These are phyloP conservation scores for Colletotrichum sp. DNA, from an alignment of 2,329 filamentous ascomycete species.

Conservation along the genomic window DNA sequence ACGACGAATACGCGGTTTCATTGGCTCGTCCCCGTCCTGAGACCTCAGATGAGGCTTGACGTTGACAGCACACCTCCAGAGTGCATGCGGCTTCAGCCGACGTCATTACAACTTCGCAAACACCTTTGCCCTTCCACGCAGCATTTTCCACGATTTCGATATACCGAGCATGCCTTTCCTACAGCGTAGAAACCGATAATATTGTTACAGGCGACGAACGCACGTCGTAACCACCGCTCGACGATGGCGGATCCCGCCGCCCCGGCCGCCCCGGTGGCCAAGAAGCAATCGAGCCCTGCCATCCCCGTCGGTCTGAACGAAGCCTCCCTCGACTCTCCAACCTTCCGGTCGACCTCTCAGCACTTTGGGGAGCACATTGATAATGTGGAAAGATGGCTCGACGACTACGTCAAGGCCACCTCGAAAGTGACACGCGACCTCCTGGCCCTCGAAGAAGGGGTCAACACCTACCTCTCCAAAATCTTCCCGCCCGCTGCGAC, in stretches of 20 bases:
- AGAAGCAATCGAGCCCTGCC: conserved; percentile 39
- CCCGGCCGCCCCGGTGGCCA: neutral
- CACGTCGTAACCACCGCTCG: neutral
- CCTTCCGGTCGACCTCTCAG: conserved; percentile 84
- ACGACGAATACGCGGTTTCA: neutral
- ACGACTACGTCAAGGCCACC: conserved; percentile 58
- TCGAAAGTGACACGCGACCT: conserved; percentile 66
- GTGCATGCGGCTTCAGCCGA: conserved; percentile 10
- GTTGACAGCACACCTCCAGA: conserved; percentile 17
- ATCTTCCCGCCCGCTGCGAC: conserved; percentile 76
- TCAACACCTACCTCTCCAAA: conserved; percentile 78
- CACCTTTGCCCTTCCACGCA: neutral
- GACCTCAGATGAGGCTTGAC: conserved; percentile 10
- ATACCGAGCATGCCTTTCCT: conserved; percentile 8
- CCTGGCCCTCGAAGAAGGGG: conserved; percentile 76
- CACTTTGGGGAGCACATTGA: conserved; percentile 95
- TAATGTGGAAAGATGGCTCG: conserved; percentile 90
- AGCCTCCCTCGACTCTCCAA: conserved; percentile 94
- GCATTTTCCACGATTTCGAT: neutral
- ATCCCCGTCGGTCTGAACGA: conserved; percentile 88
- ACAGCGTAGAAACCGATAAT: neutral
- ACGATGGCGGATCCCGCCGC: conserved; percentile 19
- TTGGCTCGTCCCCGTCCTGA: neutral
- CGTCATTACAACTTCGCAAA: conserved; percentile 14
- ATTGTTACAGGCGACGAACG: neutral